Evolutionary conservation across 2,329 filamentous ascomycete genomes (phyloP).

Genomic region (Epichloe typhina): DNA sequence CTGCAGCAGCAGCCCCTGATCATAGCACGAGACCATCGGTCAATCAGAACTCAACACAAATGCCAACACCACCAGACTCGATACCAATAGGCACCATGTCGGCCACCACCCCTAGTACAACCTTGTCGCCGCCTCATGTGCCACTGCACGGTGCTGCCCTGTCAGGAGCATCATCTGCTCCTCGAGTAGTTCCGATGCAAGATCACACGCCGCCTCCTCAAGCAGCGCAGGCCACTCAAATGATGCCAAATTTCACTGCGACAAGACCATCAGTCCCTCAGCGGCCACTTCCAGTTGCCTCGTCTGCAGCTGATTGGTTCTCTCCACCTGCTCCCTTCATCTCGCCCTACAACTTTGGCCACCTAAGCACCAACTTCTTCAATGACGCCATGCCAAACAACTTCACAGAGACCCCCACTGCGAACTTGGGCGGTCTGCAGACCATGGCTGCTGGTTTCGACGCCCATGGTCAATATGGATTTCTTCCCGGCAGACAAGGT

Average conservation of each 20-base stretch:
- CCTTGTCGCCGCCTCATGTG: constrained; percentile 25
- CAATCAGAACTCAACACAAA: constrained; percentile 19
- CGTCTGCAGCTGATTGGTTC: constrained; percentile 38
- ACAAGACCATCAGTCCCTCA: constrained; percentile 24
- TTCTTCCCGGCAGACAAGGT: constrained; percentile 42
- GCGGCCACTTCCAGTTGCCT: constrained; percentile 29
- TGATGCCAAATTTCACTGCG: constrained; percentile 12
- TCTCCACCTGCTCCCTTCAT: constrained; percentile 38
- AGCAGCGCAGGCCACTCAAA: constrained; percentile 8
- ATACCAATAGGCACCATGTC: constrained; percentile 18
- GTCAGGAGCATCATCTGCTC: constrained; percentile 16
- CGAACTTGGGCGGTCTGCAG: constrained; percentile 20
- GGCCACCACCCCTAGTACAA: constrained; percentile 17
- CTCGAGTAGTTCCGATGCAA: constrained; percentile 12
- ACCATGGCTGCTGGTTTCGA: constrained; percentile 15
- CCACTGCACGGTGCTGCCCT: constrained; percentile 17
- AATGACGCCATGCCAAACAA: constrained; percentile 20
- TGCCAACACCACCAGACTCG: constrained; percentile 33
- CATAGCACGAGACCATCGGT: constrained; percentile 15
- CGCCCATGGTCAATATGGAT: constrained; percentile 15
- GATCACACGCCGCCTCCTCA: constrained; percentile 18
- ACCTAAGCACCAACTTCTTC: constrained; percentile 29
- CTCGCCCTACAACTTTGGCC: constrained; percentile 36
- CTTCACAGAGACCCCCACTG: constrained; percentile 17
- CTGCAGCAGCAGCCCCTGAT: constrained; percentile 16